Evolutionary conservation across 495 filamentous ascomycete genomes (phyloP).

Genomic region (Neurospora sp.): DNA sequence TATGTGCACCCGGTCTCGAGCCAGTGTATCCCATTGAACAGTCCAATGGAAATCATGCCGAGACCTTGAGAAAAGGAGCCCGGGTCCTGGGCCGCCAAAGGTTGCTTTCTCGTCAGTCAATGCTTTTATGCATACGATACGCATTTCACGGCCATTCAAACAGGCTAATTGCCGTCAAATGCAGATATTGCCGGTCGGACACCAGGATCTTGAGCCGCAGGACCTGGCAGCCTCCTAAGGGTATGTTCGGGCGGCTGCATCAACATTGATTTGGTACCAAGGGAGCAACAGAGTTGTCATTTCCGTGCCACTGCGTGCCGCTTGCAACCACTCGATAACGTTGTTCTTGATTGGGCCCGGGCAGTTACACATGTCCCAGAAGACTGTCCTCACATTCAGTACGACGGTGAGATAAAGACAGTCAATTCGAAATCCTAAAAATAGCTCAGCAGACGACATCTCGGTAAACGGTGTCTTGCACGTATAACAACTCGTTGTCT

Average conservation of each 20-base stretch:
- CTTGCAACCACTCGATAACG: constrained; percentile 10
- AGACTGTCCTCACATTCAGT: background rate
- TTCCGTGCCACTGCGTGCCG: constrained; percentile 13
- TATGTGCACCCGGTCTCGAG: constrained; percentile 1
- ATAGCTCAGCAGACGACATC: background rate
- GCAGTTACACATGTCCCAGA: background rate
- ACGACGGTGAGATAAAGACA: constrained; percentile 1
- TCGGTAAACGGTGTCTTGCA: background rate
- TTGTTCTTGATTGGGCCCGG: constrained; percentile 3
- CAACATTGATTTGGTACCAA: constrained; percentile 7
- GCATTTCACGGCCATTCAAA: background rate
- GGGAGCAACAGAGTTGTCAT: constrained; percentile 10
- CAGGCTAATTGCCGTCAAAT: constrained; percentile 21
- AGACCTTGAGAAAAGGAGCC: constrained; percentile 1
- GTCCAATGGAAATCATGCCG: constrained; percentile 7
- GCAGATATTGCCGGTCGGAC: constrained; percentile 10
- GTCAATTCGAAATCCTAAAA: background rate
- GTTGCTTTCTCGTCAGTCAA: constrained; percentile 1
- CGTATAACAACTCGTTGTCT: background rate
- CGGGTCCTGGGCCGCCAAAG: constrained; percentile 3
- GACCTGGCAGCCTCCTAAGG: constrained; percentile 1
- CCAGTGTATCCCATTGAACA: constrained; percentile 1
- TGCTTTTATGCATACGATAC: background rate
- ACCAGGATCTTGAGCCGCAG: constrained; percentile 2
- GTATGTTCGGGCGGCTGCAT: background rate